Base-by-base conservation (phyloP, 192 early-diverging fungal species). In the Chytriomyces sp. region DNA sequence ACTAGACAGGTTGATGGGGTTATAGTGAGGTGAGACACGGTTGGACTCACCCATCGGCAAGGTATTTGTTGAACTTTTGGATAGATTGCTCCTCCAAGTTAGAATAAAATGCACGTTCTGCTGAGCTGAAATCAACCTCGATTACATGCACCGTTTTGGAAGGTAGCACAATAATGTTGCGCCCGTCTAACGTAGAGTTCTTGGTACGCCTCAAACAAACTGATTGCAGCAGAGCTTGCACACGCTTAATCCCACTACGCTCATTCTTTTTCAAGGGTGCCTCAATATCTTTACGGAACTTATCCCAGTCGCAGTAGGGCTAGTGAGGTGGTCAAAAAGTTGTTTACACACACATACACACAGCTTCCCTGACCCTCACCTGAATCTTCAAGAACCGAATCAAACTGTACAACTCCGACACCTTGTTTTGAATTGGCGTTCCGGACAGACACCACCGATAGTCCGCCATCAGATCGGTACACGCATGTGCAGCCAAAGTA, bases 201-300 rank as follows among this genome's bases (percentile, higher is more conserved):
- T 95, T 95, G 4, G 84, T 89, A 17, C 92, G 85, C 19, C 92
- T 80, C 25, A 95, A 74, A 52, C 74, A 75, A 49, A 68, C 66
- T 10, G 77, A 78, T 60, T 80, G 80, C 10, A 95, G 68, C 1
- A 93, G 68, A 8, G 78, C 83, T 52, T 89, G 85, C 4, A 91
- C 73, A 12, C 88, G 70, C 58, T 85, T 73, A 71, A 91, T 77
- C 0, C 80, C 85, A 25, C 70, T 64, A 17, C 61, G 59, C 14
- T 26, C 77, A 6, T 64, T 77, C 32, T 33, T 53, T 49, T 44
- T 80, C 69, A 78, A 82, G 60, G 84, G 88, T 3, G 65, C 41
- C 2, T 80, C 74, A 55, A 91, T 84, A 49, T 82, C 36, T 72
- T 63, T 34, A 75, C 78, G 74, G 90, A 82, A 52, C 31, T 59